A percentile compares a stretch with the other conserved stretches of the same genome.
Evolutionary conservation across 2,329 filamentous ascomycete species (phyloP).

Genomic region (Emmonsiellopsis sp.): DNA sequence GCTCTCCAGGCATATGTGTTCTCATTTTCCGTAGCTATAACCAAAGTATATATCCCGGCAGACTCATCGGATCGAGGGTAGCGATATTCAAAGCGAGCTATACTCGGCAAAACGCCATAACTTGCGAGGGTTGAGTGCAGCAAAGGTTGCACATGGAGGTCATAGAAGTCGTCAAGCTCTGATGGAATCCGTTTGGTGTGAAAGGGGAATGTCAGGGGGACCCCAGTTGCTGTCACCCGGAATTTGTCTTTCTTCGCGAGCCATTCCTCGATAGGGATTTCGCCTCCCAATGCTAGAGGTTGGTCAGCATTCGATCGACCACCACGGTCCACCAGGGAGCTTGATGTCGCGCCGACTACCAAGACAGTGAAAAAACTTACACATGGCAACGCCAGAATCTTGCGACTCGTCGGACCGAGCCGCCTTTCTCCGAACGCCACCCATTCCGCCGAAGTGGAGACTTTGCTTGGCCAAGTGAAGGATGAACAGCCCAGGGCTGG

Average conservation of each 20-base stretch:
- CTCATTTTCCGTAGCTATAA: background rate
- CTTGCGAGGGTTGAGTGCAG: background rate
- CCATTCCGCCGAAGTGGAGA: too few species aligned
- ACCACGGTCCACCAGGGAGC: too few species aligned
- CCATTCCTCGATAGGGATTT: background rate
- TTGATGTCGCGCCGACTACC: too few species aligned
- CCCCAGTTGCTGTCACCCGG: background rate
- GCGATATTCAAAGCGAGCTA: background rate
- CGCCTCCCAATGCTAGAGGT: too few species aligned
- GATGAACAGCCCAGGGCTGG: too few species aligned
- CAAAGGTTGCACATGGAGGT: background rate
- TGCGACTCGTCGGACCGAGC: too few species aligned
- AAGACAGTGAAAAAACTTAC: too few species aligned
- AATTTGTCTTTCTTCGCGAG: background rate
- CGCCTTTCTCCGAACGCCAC: too few species aligned
- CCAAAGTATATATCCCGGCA: background rate
- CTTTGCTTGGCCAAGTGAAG: too few species aligned
- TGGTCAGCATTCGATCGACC: too few species aligned
- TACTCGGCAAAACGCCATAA: background rate
- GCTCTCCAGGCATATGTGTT: background rate
- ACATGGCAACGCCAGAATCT: too few species aligned
- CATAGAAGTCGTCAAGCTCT: background rate
- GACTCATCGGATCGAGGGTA: background rate
- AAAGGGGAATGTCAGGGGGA: background rate
- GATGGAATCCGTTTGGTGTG: background rate